phyloP scores from a whole-genome alignment of 768 basidiomycete species.

The Tricholoma matsutake region DNA sequence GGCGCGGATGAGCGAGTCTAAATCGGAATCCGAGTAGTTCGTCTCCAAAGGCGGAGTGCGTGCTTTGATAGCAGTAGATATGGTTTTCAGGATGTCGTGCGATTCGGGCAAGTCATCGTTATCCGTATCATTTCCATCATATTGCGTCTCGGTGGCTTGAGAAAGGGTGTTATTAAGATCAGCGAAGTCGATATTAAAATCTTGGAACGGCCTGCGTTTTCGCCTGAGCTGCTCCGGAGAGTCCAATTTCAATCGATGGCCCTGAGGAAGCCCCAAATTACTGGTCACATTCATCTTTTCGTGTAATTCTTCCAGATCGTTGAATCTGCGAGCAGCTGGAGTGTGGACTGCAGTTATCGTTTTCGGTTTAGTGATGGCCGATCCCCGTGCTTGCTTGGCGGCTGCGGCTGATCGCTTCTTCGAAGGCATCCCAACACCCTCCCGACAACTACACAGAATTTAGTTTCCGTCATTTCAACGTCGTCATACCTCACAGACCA shows the following conservation, averaged over 20 bases:
- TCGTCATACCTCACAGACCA: slow-evolving; percentile 45
- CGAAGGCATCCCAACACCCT: slow-evolving; percentile 53
- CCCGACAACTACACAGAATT: slow-evolving; percentile 54
- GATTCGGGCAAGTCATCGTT: slow-evolving; percentile 45
- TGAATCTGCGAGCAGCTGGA: slow-evolving; percentile 27
- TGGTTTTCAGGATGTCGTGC: slow-evolving; percentile 23
- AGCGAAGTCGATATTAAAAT: slow-evolving; percentile 52
- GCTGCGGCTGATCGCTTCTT: slow-evolving; percentile 17
- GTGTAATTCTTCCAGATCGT: slow-evolving; percentile 42
- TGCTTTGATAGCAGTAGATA: not conserved
- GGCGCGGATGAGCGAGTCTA: slow-evolving; percentile 41
- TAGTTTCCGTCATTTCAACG: slow-evolving; percentile 3
- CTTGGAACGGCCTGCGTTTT: slow-evolving; percentile 30
- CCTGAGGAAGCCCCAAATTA: slow-evolving; percentile 35
- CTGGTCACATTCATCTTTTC: slow-evolving; percentile 38
- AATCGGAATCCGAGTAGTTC: slow-evolving; percentile 41
- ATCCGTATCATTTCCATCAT: slow-evolving; percentile 27
- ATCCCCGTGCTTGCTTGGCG: slow-evolving; percentile 8
- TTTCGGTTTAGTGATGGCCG: slow-evolving; percentile 11
- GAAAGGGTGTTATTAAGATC: slow-evolving; percentile 30
- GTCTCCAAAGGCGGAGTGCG: slow-evolving; percentile 26
- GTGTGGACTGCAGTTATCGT: slow-evolving; percentile 18
- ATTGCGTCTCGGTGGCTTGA: slow-evolving; percentile 17
- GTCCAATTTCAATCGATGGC: slow-evolving; percentile 46
- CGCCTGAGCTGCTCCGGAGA: slow-evolving; percentile 23